Base-by-base conservation (phyloP, 2,329 filamentous ascomycete genomes). In the Stemphylium lycopersici region DNA sequence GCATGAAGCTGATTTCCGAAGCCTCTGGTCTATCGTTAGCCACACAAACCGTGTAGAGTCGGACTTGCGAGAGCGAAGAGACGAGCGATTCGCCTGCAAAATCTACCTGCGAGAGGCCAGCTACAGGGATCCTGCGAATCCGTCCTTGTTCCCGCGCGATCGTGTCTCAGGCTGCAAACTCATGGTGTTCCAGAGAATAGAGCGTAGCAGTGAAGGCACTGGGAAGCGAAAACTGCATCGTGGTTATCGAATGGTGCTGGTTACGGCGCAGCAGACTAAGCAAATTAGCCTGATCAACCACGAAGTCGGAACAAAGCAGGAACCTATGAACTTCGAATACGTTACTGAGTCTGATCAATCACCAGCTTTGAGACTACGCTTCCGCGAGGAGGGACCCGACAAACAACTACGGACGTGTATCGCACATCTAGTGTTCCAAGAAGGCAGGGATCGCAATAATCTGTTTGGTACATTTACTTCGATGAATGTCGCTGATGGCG, bases 1-100 rank as follows among this genome's bases (percentile, higher is more conserved):
- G 69, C 82, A 81, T 12, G 89, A 92, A 65, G 79, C 84, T n/a
- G 91, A 96, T 69, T 96, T 90, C 77, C 85, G 87, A 57, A 87
- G 84, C 58, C 76, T 96, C 10, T 93, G 88, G 85, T 89, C 86
- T 64, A 91, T 96, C 74, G 91, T 92, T 61, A 91, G 96, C 55
- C 93, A 96, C 71, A 90, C 89, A 22, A 84, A 83, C 61, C 91
- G 90, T 66, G 85, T 93, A 2, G 88, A 92, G 67, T 81, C 83
- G 22, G 90, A 86, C 46, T 80, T 96, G 37, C 85, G 86, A 32
- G 85, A 87, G 6, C 83, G 86, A 36, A 80, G 81, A 26, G 89
- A 90, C 47, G 93, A 97, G 75, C 80, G 80, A 2, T 75, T 89
- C 51, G 80, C 89, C 2, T 91, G 90, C 70, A 85, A 88, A 65